phyloP scores from a whole-genome alignment of 495 filamentous ascomycete genomes.

The Podospora comata region DNA sequence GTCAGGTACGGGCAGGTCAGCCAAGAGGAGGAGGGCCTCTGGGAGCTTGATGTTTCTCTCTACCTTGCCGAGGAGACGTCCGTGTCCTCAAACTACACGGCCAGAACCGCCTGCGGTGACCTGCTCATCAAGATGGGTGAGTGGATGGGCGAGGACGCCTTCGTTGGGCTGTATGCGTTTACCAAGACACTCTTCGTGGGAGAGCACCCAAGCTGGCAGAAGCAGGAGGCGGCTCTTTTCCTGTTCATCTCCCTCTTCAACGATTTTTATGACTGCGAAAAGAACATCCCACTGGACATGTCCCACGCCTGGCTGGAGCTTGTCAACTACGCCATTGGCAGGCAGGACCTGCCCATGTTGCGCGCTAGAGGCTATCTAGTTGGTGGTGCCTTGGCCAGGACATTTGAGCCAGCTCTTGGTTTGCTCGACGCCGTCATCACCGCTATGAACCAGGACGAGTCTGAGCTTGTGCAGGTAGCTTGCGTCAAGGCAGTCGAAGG shows the following conservation, averaged over 20 bases:
- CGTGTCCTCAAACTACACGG: slow-evolving; percentile 94
- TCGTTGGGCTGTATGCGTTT: slow-evolving; percentile 71
- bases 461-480: slow-evolving; percentile 86
- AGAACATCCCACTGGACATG: slow-evolving; percentile 61
- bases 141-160: slow-evolving; percentile 67
- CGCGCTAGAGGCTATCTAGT: slow-evolving; percentile 82
- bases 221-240: slow-evolving; percentile 75
- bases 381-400: slow-evolving; percentile 65
- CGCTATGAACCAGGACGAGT: slow-evolving; percentile 66
- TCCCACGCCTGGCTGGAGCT: slow-evolving; percentile 70
- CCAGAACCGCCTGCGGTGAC: slow-evolving; percentile 86
- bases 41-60: slow-evolving; percentile 94
- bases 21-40: slow-evolving; percentile 86
- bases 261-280: slow-evolving; percentile 74
- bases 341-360: slow-evolving; percentile 61
- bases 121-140: slow-evolving; percentile 89
- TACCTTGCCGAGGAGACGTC: slow-evolving; percentile 94
- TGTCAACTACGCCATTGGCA: slow-evolving; percentile 69
- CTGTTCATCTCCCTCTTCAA: slow-evolving; percentile 75
- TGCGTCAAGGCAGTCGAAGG: slow-evolving; percentile 87
- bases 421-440: slow-evolving; percentile 73
- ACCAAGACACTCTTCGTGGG: slow-evolving; percentile 64
- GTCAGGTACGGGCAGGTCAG: slow-evolving; percentile 87
- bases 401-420: slow-evolving; percentile 46
- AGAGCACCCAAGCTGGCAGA: slow-evolving; percentile 51